Evolutionary conservation across 352 stramenopile species (phyloP).

Genomic region (Phytophthora vignae): DNA sequence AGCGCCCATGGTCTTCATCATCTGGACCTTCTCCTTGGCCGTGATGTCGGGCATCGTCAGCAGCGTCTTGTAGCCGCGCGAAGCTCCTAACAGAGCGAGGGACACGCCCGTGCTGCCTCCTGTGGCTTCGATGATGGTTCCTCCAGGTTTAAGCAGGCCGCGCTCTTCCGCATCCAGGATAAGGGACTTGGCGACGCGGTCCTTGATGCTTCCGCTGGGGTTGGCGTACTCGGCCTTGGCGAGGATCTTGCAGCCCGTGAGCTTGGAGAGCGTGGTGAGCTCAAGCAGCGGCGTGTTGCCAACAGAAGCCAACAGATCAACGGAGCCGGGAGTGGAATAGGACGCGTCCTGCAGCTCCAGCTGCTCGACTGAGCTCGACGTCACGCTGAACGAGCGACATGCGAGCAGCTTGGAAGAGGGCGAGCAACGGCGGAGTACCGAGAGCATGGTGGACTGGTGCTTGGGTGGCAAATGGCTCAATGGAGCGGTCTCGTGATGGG

Average conservation of each 20-base stretch:
- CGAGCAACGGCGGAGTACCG: slow-evolving; percentile 9
- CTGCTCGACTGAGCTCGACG: slow-evolving; percentile 5
- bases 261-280: slow-evolving; percentile 66
- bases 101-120: slow-evolving; percentile 94
- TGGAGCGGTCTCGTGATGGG: slow-evolving; percentile 25
- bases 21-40: slow-evolving; percentile 76
- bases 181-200: slow-evolving; percentile 93
- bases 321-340: slow-evolving; percentile 31
- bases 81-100: slow-evolving; percentile 88
- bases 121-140: slow-evolving; percentile 84
- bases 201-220: slow-evolving; percentile 94
- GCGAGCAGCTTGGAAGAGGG: not conserved
- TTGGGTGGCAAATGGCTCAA: slow-evolving; percentile 21
- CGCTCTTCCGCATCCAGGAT: slow-evolving; percentile 92
- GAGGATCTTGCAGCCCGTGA: slow-evolving; percentile 82
- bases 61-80: slow-evolving; percentile 85
- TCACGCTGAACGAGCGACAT: slow-evolving; percentile 12
- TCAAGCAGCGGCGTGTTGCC: slow-evolving; percentile 83
- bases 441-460: slow-evolving; percentile 27
- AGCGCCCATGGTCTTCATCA: slow-evolving; percentile 83
- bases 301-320: slow-evolving; percentile 71
- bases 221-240: slow-evolving; percentile 91
- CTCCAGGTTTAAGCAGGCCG: slow-evolving; percentile 78
- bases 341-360: not conserved
- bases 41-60: slow-evolving; percentile 82